Percentiles rank a stretch among this genome's conserved stretches.
These are phyloP conservation scores for Xylaria sp. DNA, from an alignment of 2,329 filamentous ascomycete species.

Conservation along the genomic window DNA sequence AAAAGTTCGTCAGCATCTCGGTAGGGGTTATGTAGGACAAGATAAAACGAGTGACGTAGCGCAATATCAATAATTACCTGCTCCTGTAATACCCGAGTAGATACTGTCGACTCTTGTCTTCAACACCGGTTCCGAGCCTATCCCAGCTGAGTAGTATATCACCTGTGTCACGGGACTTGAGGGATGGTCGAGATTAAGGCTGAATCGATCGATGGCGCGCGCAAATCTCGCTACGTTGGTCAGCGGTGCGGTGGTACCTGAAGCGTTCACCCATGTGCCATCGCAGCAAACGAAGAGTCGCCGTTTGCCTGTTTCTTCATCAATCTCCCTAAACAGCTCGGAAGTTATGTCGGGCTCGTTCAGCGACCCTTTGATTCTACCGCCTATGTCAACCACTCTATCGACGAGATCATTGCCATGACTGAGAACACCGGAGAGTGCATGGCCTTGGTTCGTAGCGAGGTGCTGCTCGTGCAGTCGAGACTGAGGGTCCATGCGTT, in stretches of 20 bases:
- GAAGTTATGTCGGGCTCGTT: neutral
- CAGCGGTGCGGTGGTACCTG: slow-evolving; percentile 12
- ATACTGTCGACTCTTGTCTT: slow-evolving; percentile 9
- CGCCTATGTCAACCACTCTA: neutral
- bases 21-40: neutral
- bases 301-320: slow-evolving; percentile 12
- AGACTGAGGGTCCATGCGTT: neutral
- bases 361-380: neutral
- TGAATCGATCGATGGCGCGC: slow-evolving; percentile 19
- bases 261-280: slow-evolving; percentile 28
- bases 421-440: slow-evolving; percentile 5
- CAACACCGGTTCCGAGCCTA: slow-evolving; percentile 19
- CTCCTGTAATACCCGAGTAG: slow-evolving; percentile 18
- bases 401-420: slow-evolving; percentile 5
- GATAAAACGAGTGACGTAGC: neutral
- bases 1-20: neutral
- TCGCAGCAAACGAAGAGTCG: slow-evolving; percentile 30
- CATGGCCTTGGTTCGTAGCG: neutral
- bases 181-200: neutral
- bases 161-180: slow-evolving; percentile 5
- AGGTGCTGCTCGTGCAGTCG: neutral
- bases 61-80: neutral
- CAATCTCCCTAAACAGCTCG: slow-evolving; percentile 6
- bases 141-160: slow-evolving; percentile 24
- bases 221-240: slow-evolving; percentile 31